Evolutionary conservation across 805 yeast species (phyloP).

Genomic region (Cyberlindnera misumaiensis): DNA sequence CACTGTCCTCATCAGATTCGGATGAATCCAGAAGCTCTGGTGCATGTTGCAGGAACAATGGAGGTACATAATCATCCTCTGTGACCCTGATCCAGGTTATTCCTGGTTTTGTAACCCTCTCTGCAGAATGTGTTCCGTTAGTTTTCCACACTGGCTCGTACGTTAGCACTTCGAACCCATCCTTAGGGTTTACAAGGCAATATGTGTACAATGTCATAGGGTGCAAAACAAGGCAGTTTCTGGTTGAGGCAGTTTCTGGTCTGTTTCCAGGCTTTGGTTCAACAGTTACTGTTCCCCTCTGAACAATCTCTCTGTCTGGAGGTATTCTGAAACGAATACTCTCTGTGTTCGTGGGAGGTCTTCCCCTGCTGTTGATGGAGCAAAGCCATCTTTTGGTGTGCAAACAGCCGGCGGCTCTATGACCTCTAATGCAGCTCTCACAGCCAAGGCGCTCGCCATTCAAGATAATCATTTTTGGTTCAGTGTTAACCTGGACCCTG

Average conservation of each 20-base stretch:
- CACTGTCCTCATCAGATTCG: too few species aligned
- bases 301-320: constrained; percentile 4
- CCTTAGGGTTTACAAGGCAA: constrained; percentile 8
- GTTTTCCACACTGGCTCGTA: not conserved
- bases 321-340: constrained; percentile 9
- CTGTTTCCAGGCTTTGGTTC: constrained; percentile 12
- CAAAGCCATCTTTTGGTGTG: constrained; percentile 77
- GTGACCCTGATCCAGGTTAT: not conserved
- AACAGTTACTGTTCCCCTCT: constrained; percentile 7
- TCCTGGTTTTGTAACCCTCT: not conserved
- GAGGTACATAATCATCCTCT: not conserved
- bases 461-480: constrained; percentile 56
- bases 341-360: constrained; percentile 49
- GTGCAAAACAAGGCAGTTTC: constrained; percentile 14
- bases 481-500: too few species aligned
- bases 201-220: constrained; percentile 6
- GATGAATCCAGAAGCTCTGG: too few species aligned
- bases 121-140: not conserved
- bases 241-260: constrained; percentile 2
- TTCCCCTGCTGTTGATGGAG: constrained; percentile 83
- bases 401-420: constrained; percentile 78
- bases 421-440: constrained; percentile 86
- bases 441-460: constrained; percentile 81
- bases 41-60: not conserved
- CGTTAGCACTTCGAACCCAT: constrained; percentile 32